These are phyloP conservation scores for Chamaecyparis obtusa DNA, from an alignment of 75 land plant genomes.

Conservation along the genomic window DNA sequence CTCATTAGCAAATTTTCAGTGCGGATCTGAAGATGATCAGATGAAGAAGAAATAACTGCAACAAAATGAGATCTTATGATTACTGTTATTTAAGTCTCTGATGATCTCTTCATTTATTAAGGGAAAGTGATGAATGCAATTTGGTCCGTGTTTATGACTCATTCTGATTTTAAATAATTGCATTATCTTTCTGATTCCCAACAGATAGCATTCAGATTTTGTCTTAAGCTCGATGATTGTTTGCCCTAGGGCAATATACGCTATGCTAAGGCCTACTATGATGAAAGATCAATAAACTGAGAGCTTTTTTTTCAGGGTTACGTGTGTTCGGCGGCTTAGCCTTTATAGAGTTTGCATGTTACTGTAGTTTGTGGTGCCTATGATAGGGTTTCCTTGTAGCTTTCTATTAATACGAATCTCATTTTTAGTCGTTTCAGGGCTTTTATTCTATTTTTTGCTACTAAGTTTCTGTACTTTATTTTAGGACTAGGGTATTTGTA, in stretches of 20 bases:
- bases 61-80: not conserved
- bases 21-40: not conserved
- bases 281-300: not conserved
- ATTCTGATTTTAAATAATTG: not conserved
- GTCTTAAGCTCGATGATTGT: not conserved
- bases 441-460: too few relatives aligned
- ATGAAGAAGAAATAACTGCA: not conserved
- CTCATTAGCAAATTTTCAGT: not conserved
- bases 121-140: slow-evolving; percentile 8
- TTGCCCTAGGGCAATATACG: too few relatives aligned
- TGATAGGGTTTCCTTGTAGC: not conserved
- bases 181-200: not conserved
- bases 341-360: not conserved
- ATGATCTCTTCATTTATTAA: not conserved
- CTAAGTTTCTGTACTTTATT: too few relatives aligned
- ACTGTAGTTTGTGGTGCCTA: too few relatives aligned
- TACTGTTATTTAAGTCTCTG: slow-evolving; percentile 1
- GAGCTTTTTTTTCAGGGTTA: not conserved
- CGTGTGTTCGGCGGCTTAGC: too few relatives aligned
- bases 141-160: slow-evolving; percentile 12
- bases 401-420: too few relatives aligned
- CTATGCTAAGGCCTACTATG: not conserved
- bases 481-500: too few relatives aligned
- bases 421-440: too few relatives aligned
- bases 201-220: not conserved